Evolutionary conservation across 176 grass and related monocot species (phyloP), one percentile per base, ranked within the genome.

Genomic region (Juncus inflexus): DNA sequence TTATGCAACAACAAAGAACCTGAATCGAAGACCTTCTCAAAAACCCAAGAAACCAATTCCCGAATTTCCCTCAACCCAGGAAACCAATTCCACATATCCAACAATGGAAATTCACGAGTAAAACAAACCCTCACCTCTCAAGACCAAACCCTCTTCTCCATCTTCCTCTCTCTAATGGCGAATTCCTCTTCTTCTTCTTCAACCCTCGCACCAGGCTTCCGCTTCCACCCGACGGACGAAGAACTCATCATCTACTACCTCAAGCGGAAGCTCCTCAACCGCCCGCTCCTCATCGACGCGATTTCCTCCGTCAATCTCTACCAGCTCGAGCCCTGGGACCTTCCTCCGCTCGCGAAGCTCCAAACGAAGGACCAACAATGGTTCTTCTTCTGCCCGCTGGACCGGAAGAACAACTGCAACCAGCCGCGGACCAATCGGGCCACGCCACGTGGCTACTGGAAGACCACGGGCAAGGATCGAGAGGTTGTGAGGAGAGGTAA

Each of bases 401-500:
- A 90, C 74, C 86, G 90, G 15, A 95, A 95, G 81, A 19, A 67
- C 43, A 67, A 67, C 35, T 67, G 43, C 5, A 67, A 15, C 36
- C 81, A 81, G 0, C 86, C 85, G 61, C 69, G 86, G 39, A 90
- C 76, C 68, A 96, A 90, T 77, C 91, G 91, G 50, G 87, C 91
- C 56, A 96, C 91, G 41, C 70, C 79, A 19, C 55, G 76, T 60
- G 91, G 91, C 0, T 96, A 96, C 64, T 96, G 91, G 91, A 96
- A 96, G 84, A 96, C 91, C 52, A 96, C 91, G 0, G 91, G 91
- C 0, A 96, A 96, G 84, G 91, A 96, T 73, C 76, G 91, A 36
- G 81, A 87, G 62, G 79, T 96, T 2, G 28, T 9, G 15, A 87
- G 84, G 65, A 77, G 87, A 37, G 55, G 35, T 51, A 42, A 67